Base-by-base conservation (phyloP, 192 early-diverging fungal genomes). In the Gonapodya prolifera region DNA sequence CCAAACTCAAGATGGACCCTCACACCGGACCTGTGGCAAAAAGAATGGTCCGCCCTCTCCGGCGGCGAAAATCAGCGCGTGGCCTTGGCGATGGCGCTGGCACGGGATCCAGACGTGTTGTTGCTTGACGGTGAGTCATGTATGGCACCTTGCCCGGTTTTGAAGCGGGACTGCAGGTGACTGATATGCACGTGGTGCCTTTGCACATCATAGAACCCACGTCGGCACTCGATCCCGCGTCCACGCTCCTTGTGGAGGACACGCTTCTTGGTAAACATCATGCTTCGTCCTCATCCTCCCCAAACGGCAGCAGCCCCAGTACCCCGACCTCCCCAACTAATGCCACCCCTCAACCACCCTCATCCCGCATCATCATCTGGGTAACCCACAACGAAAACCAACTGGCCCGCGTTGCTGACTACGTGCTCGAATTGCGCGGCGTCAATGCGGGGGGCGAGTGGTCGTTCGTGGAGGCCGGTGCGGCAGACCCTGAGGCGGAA, bases 61-160 rank as follows among this genome's bases (percentile, higher is more conserved):
- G 95, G 95, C 33, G 95, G 94, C 69, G 94, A 96, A 82, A 88
- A 89, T 77, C 95, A 96, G 78, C 88, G 95, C 18, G 87, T 91
- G 75, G 84, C 91, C 0, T 80, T 96, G 30, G 95, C 95, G 0
- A 91, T 96, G 75, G 94, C 91, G 23, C 80, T 93, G 28, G 86
- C 94, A 16, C 86, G 90, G 75, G 87, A 89, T 2, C 93, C 95
- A 1, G 84, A 91, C 28, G 83, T 95, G 33, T 78, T 96, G 76
- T 81, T 96, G 30, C 85, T 96, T 1, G 94, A 96, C 82, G 91
- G 91, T 89, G 86, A 75, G 75, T 36, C 61, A 69, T 30, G 69
- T 36, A 28, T 32, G 30, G n/a, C 13, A 16, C 35, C 34, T 35
- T 35, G 79, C 61, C 45, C 8, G 33, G 28, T 8, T 36, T n/a